A percentile compares a stretch with the other conserved stretches of the same genome.
These are phyloP conservation scores for Eremothecium gossypii DNA, from an alignment of 1,139 yeast species.

Conservation along the genomic window DNA sequence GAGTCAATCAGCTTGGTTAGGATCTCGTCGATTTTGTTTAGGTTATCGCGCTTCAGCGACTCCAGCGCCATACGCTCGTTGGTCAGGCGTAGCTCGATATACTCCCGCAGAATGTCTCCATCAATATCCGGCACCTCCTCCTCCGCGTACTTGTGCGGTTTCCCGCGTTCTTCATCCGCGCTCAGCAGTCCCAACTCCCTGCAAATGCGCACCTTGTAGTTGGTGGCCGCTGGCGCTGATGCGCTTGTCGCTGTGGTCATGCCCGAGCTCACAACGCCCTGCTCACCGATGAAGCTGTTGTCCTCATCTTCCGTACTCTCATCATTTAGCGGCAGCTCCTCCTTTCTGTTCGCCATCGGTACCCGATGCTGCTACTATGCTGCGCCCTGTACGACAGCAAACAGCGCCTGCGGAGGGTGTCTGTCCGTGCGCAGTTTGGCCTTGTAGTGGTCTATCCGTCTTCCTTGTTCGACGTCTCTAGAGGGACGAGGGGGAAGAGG, in stretches of 20 bases:
- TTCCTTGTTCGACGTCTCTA: not conserved
- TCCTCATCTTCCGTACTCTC: slow-evolving; percentile 3
- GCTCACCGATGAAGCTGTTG: slow-evolving; percentile 1
- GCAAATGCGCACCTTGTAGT: slow-evolving; percentile 1
- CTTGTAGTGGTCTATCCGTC: too few relatives aligned
- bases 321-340: not conserved
- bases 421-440: too few relatives aligned
- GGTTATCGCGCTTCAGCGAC: slow-evolving; percentile 5
- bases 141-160: not conserved
- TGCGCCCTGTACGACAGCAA: not conserved
- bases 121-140: not conserved
- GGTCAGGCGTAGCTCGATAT: slow-evolving; percentile 1
- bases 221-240: not conserved
- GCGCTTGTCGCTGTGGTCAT: not conserved
- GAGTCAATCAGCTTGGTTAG: slow-evolving; percentile 4
- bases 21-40: slow-evolving; percentile 4
- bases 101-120: slow-evolving; percentile 1
- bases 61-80: slow-evolving; percentile 3
- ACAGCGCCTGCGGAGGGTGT: too few relatives aligned
- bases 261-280: not conserved
- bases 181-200: slow-evolving; percentile 1
- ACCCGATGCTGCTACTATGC: not conserved
- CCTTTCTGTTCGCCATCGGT: not conserved
- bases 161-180: not conserved
- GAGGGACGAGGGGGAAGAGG: not conserved